Percentiles rank a stretch among this genome's conserved stretches.
Evolutionary conservation across 495 filamentous ascomycete species (phyloP).

Genomic region (Lophiotrema nucula): DNA sequence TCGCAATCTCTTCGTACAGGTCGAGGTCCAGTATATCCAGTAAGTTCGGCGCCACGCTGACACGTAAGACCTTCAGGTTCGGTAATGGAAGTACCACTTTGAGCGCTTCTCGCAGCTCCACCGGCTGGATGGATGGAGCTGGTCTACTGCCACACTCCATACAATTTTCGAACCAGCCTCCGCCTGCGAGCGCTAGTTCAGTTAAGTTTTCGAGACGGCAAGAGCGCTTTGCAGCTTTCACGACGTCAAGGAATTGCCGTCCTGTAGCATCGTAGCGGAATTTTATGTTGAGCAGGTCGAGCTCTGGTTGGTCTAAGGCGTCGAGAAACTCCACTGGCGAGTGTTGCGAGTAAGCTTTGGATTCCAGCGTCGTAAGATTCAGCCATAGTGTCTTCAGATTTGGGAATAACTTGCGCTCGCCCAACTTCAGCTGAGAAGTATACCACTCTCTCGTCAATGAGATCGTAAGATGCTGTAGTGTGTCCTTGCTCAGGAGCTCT

Average conservation of each 20-base stretch:
- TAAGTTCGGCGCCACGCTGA: slow-evolving; percentile 4
- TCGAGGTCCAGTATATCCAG: slow-evolving; percentile 2
- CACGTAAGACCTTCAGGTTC: not conserved
- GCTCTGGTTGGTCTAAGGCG: not conserved
- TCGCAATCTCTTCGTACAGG: not conserved
- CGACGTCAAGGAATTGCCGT: not conserved
- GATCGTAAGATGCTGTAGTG: not conserved
- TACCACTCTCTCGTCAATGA: not conserved
- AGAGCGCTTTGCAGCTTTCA: not conserved
- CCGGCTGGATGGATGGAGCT: not conserved
- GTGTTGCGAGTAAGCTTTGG: not conserved
- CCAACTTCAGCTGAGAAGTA: not conserved
- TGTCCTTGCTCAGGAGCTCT: not conserved
- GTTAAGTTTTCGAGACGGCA: not conserved
- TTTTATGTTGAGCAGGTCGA: not conserved
- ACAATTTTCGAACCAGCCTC: not conserved
- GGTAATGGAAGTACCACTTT: not conserved
- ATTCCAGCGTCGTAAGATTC: not conserved
- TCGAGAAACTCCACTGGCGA: not conserved
- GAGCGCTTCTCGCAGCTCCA: not conserved
- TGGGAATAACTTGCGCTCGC: not conserved
- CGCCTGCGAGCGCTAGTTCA: not conserved
- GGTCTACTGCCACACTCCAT: not conserved
- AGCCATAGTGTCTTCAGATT: not conserved
- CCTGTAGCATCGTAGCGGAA: not conserved